Base-by-base conservation (phyloP, 2,329 filamentous ascomycete species). In the Neofusicoccum kwambonambiense region DNA sequence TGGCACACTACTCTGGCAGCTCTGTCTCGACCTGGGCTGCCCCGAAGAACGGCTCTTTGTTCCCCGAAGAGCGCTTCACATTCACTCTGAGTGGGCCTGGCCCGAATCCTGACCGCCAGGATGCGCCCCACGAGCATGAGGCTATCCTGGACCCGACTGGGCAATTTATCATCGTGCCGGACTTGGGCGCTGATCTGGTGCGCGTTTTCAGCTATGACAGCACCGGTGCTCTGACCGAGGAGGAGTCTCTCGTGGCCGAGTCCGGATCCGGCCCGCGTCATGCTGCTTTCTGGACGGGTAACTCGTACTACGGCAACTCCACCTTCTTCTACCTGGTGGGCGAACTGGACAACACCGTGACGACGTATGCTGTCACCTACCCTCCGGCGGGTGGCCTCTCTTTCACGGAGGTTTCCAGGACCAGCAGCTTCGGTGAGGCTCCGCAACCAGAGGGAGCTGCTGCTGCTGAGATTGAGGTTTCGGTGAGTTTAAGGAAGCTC, bases 201-300 rank as follows among this genome's bases (percentile, higher is more conserved):
- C 86, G 85, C 67, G 76, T 86, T 79, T 91, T 85, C 73, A 71
- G 77, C 63, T 80, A 89, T 70, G 76, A 86, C 68, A 69, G 70
- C 1, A 67, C 71, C 1, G 80, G 81, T 51, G 71, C 77, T 6
- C 79, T 82, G 37, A 77, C 85, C 7, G 71, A 71, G 17, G 75
- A 80, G 67, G 80, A 79, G 31, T 79, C 84, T 7, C 75, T 85
- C 41, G 68, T 76, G 41, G 74, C 82, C 61, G 67, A 78, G 39
- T 69, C 82, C 2, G 88, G 87, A 15, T 84, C 82, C 42, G 90
- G 90, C 0, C 90, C 89, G 0, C 81, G 89, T 37, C 89, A 92
- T 71, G 83, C 82, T 9, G 79, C 80, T n/a, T 92, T 91, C 77
- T 82, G 72, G 75, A 65, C 7, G 67, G 64, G 19, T 41, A 64